Evolutionary conservation across 495 filamentous ascomycete genomes (phyloP).

Genomic region (Beverwykella pulmonaria): DNA sequence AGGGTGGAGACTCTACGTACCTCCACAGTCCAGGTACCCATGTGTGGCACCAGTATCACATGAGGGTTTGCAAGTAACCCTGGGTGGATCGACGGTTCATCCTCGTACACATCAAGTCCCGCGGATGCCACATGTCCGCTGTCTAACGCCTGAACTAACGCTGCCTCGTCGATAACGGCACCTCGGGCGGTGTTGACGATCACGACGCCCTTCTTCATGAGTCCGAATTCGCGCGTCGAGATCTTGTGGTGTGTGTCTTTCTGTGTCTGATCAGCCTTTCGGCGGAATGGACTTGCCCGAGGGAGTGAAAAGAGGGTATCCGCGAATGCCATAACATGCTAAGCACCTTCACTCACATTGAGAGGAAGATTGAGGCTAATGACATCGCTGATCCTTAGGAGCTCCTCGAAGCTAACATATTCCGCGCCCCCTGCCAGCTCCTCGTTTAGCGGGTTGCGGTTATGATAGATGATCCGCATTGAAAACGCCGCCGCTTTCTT

Average conservation of each 20-base stretch:
- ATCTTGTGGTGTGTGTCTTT: conserved; percentile 69
- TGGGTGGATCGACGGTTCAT: conserved; percentile 67
- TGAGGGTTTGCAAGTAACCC: conserved; percentile 62
- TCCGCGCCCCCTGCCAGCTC: conserved; percentile 62
- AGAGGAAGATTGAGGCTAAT: conserved; percentile 75
- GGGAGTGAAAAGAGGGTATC: not conserved
- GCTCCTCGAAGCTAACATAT: conserved; percentile 70
- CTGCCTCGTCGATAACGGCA: conserved; percentile 71
- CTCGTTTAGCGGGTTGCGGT: conserved; percentile 56
- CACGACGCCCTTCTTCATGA: conserved; percentile 72
- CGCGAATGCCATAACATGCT: conserved; percentile 9
- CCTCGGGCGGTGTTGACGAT: conserved; percentile 74
- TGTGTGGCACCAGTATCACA: conserved; percentile 67
- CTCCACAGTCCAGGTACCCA: conserved; percentile 70
- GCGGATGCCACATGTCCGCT: conserved; percentile 61
- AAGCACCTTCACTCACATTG: conserved; percentile 58
- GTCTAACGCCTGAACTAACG: conserved; percentile 65
- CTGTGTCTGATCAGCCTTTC: conserved; percentile 30
- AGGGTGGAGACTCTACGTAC: conserved; percentile 45
- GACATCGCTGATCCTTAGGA: conserved; percentile 69
- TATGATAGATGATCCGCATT: conserved; percentile 66
- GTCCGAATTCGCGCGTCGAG: conserved; percentile 60
- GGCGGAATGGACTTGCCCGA: not conserved
- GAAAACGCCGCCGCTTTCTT: conserved; percentile 70
- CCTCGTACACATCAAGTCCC: conserved; percentile 71